These are phyloP conservation scores for Blastobotrys petasosporus DNA, from an alignment of 1,139 yeast species.

Conservation along the genomic window DNA sequence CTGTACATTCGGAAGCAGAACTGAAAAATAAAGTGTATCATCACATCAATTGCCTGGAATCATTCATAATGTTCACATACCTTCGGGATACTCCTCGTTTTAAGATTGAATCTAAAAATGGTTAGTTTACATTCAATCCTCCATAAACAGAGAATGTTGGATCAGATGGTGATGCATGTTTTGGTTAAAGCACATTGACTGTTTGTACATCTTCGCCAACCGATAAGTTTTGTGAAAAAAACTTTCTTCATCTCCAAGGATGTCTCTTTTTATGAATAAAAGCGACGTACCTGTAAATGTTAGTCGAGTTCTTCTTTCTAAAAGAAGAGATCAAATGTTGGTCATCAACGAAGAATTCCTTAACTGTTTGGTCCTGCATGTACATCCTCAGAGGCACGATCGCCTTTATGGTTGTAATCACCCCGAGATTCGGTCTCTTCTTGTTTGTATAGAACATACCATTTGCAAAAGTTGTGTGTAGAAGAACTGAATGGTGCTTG, in stretches of 20 bases:
- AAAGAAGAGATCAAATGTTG: slow-evolving; percentile 5
- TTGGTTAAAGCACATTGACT: slow-evolving; percentile 46
- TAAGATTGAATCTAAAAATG: neutral
- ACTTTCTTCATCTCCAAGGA: slow-evolving; percentile 11
- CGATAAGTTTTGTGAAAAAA: slow-evolving; percentile 31
- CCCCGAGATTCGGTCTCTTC: slow-evolving; percentile 8
- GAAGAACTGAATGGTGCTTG: neutral
- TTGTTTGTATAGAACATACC: slow-evolving; percentile 3
- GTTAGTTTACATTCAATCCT: no score
- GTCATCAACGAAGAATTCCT: slow-evolving; percentile 68
- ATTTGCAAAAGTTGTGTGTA: neutral
- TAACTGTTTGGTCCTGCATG: slow-evolving; percentile 55
- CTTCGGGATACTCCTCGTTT: neutral
- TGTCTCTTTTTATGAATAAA: no score
- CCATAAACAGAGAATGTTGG: slow-evolving; percentile 7
- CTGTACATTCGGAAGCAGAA: slow-evolving; percentile 83
- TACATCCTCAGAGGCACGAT: slow-evolving; percentile 50
- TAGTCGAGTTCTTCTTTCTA: no score
- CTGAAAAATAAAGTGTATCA: slow-evolving; percentile 61
- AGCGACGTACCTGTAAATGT: slow-evolving; percentile 4
- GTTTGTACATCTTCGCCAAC: slow-evolving; percentile 46
- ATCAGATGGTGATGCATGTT: slow-evolving; percentile 94
- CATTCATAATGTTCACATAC: neutral
- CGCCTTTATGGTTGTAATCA: slow-evolving; percentile 32
- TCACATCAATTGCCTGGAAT: slow-evolving; percentile 36